Evolutionary conservation across 2,329 filamentous ascomycete genomes (phyloP).

Genomic region (Pestalotiopsis sp.): DNA sequence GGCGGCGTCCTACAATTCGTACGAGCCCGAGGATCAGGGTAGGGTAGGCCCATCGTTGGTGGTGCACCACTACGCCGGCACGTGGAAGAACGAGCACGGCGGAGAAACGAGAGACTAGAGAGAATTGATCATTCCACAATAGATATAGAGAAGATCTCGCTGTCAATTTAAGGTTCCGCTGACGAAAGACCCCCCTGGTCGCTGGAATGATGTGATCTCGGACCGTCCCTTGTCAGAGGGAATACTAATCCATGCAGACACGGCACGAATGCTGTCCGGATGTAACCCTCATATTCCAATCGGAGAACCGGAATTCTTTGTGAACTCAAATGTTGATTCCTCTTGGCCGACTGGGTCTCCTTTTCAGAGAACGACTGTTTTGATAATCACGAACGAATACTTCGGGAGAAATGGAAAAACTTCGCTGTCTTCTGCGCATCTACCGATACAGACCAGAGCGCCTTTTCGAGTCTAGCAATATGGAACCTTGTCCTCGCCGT

Average conservation of each 20-base stretch:
- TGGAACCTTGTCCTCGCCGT: too few species aligned
- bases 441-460: too few species aligned
- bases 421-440: too few species aligned
- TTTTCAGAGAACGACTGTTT: too few species aligned
- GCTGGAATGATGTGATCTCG: not conserved
- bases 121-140: not conserved
- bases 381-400: too few species aligned
- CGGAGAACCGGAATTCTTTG: too few species aligned
- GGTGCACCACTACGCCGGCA: conserved; percentile 23
- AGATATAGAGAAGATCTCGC: not conserved
- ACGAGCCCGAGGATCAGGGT: conserved; percentile 14
- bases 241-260: not conserved
- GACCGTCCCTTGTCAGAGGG: not conserved
- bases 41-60: conserved; percentile 17
- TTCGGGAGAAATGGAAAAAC: too few species aligned
- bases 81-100: conserved; percentile 24
- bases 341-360: too few species aligned
- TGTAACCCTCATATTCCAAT: too few species aligned
- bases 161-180: not conserved
- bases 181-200: not conserved
- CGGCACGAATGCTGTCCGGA: not conserved
- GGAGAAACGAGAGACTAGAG: conserved; percentile 16
- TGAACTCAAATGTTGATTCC: too few species aligned
- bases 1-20: conserved; percentile 20
- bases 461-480: too few species aligned